Conservation (phyloP, 257 asterid genomes). For the Solanum ahanhuiri region DNA sequence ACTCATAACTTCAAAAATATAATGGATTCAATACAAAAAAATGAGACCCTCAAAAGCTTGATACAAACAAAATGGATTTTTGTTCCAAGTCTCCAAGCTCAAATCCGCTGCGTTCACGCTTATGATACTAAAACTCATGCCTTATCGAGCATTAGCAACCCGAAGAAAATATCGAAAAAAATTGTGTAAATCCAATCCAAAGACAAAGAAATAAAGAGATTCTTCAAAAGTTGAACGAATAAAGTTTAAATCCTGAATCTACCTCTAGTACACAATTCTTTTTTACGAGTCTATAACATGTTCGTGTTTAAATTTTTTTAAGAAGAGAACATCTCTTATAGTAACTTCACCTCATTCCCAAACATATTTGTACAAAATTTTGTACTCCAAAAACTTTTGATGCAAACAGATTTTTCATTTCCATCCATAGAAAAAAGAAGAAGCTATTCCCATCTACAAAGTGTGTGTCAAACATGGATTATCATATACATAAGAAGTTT, state of each 20-base stretch:
- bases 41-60: neutral
- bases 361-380: neutral
- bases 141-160: neutral
- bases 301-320: neutral
- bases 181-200: neutral
- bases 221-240: neutral
- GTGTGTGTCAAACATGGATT: neutral
- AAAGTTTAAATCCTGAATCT: too few relatives aligned
- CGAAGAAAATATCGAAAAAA: neutral
- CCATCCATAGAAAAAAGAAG: neutral
- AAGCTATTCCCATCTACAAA: neutral
- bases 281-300: neutral
- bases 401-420: neutral
- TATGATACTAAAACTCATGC: neutral
- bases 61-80: neutral
- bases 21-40: neutral
- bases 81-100: neutral
- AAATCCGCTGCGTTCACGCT: neutral
- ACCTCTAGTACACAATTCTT: too few relatives aligned
- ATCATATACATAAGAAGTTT: neutral
- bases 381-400: neutral
- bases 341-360: neutral
- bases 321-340: neutral
- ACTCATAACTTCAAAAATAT: neutral
- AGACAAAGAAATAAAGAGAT: neutral